Conservation (phyloP, 2,329 filamentous ascomycete genomes). For the Ascomycota sp. region DNA sequence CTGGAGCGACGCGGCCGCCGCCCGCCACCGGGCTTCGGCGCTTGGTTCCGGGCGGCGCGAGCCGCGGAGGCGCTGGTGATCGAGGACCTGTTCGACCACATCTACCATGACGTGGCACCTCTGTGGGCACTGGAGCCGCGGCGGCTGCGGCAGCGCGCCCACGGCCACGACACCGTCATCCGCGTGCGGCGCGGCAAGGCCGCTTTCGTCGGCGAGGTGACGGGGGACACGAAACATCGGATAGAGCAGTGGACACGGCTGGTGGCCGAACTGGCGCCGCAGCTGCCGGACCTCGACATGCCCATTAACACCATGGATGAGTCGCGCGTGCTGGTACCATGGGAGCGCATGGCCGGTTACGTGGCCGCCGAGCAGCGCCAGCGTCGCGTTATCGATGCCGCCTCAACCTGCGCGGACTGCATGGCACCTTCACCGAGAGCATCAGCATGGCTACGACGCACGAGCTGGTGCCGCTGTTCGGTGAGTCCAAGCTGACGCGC, state of each 20-base stretch:
- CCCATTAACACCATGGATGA: conserved; percentile 46
- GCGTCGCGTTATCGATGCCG: conserved; percentile 21
- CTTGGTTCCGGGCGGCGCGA: conserved; percentile 36
- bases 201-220: conserved; percentile 17
- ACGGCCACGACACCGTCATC: conserved; percentile 23
- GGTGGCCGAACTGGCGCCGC: conserved; percentile 27
- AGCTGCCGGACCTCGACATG: conserved; percentile 45
- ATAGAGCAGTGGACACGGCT: conserved; percentile 24
- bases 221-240: conserved; percentile 6
- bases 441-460: conserved; percentile 28
- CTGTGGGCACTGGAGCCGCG: conserved; percentile 35
- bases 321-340: conserved; percentile 37
- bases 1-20: conserved; percentile 34
- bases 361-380: conserved; percentile 24
- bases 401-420: conserved; percentile 27
- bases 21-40: conserved; percentile 42
- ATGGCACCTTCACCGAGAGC: conserved; percentile 36
- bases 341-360: conserved; percentile 30
- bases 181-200: conserved; percentile 25
- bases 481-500: conserved; percentile 39
- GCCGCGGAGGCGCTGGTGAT: conserved; percentile 31
- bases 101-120: conserved; percentile 40
- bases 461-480: conserved; percentile 38
- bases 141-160: conserved; percentile 17
- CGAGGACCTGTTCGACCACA: conserved; percentile 44